Evolutionary conservation across 1,284 basidiomycete genomes (phyloP).

Genomic region (Trichosporon sp.): DNA sequence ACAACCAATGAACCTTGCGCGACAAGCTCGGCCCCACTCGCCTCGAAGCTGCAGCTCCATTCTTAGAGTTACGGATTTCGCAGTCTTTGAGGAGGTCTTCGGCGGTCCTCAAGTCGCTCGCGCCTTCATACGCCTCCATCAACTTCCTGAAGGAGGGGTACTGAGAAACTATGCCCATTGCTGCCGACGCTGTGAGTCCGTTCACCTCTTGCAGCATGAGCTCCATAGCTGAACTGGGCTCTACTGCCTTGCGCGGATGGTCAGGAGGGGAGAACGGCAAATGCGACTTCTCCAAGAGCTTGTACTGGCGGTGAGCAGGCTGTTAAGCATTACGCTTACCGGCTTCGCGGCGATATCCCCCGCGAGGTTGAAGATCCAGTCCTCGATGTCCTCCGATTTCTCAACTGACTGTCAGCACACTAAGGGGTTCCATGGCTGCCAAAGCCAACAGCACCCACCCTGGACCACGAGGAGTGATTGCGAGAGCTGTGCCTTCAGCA

Average conservation of each 20-base stretch:
- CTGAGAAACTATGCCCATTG: constrained; percentile 31
- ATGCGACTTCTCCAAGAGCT: constrained; percentile 44
- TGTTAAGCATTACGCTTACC: constrained; percentile 20
- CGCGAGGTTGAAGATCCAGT: constrained; percentile 45
- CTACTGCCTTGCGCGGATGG: constrained; percentile 20
- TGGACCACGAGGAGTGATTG: constrained; percentile 38
- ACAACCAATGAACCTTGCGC: constrained; percentile 31
- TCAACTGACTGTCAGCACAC: constrained; percentile 34
- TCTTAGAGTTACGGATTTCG: constrained; percentile 29
- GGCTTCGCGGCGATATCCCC: constrained; percentile 46
- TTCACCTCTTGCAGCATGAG: constrained; percentile 47
- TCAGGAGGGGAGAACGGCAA: constrained; percentile 42
- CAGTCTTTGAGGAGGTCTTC: constrained; percentile 37
- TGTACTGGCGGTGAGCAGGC: constrained; percentile 25
- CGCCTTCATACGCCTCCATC: constrained; percentile 41
- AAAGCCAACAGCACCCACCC: no score
- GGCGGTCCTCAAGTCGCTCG: constrained; percentile 21
- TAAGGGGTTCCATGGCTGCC: no score
- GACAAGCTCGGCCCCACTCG: constrained; percentile 36
- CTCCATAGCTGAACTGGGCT: constrained; percentile 31
- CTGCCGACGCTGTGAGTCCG: constrained; percentile 41
- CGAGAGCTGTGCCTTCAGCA: constrained; percentile 40
- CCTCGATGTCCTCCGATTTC: constrained; percentile 43
- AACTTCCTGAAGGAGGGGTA: constrained; percentile 35
- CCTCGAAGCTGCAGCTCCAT: constrained; percentile 31